A percentile compares a stretch with the other conserved stretches of the same genome.
Evolutionary conservation across 73 alveolate genomes (phyloP).

Genomic region (Paramecium pentaurelia): DNA sequence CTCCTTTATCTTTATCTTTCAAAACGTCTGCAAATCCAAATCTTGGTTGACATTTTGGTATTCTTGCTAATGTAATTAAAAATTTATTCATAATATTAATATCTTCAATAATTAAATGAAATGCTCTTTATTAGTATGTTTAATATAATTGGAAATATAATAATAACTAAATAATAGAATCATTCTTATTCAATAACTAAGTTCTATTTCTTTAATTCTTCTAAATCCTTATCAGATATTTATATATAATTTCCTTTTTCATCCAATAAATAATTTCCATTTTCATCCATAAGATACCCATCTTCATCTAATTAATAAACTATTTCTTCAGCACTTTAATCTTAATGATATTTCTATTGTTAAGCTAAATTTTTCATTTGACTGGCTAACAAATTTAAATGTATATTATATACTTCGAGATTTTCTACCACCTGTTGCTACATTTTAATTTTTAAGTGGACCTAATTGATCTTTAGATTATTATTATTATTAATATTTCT

Average conservation of each 20-base stretch:
- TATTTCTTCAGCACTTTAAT: conserved; percentile 20
- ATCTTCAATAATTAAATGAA: background rate
- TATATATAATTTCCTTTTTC: conserved; percentile 6
- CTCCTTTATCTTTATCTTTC: background rate
- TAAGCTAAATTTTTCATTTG: background rate
- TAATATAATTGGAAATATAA: background rate
- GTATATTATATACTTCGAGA: background rate
- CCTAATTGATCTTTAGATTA: background rate
- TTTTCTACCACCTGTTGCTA: background rate
- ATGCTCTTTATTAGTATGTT: background rate
- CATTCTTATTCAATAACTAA: conserved; percentile 8
- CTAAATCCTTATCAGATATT: conserved; percentile 1
- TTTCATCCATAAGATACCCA: conserved; percentile 39
- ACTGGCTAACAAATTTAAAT: background rate
- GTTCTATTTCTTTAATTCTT: background rate
- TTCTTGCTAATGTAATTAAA: background rate
- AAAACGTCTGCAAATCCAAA: background rate
- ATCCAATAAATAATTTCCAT: conserved; percentile 28
- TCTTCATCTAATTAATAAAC: conserved; percentile 38
- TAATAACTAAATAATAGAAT: background rate
- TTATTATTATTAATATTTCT: background rate
- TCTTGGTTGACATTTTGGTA: conserved; percentile 6
- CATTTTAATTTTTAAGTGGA: background rate
- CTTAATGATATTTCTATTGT: background rate
- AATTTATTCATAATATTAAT: background rate